phyloP scores from a whole-genome alignment of 148 eudicot genomes.

The Rhododendron griersonianum region DNA sequence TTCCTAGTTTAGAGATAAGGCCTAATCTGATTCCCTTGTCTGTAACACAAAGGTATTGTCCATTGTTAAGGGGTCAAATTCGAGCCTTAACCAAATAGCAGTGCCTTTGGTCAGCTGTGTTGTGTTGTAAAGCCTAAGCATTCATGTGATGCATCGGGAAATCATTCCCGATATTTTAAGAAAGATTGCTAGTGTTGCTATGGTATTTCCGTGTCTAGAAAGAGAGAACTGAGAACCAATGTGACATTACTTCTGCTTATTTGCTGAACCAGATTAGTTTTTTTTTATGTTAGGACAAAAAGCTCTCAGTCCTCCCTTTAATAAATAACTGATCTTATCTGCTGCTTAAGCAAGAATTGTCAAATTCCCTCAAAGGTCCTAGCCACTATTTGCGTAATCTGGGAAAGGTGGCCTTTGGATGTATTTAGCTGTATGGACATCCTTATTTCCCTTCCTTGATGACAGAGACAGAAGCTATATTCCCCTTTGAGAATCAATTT shows the following conservation, averaged over 20 bases:
- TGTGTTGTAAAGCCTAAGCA: neutral
- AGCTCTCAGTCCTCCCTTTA: neutral
- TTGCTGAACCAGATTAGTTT: neutral
- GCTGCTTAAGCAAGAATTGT: neutral
- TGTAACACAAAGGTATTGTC: neutral
- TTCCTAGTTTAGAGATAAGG: neutral
- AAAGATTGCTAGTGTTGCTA: no score
- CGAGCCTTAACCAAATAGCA: neutral
- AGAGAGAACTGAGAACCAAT: neutral
- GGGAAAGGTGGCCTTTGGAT: neutral
- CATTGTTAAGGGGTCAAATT: neutral
- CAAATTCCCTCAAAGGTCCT: neutral
- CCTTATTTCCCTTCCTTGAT: neutral
- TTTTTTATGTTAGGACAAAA: neutral
- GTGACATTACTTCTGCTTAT: neutral
- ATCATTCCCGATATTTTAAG: no score
- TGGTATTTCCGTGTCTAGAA: no score
- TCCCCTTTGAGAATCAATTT: neutral
- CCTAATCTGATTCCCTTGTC: neutral
- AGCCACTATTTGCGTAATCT: neutral
- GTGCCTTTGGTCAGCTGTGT: neutral
- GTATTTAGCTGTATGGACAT: neutral
- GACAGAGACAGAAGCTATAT: neutral
- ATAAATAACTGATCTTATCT: neutral
- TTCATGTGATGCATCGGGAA: neutral